phyloP scores from a whole-genome alignment of 1,284 basidiomycete species.

The Serendipita sp. region DNA sequence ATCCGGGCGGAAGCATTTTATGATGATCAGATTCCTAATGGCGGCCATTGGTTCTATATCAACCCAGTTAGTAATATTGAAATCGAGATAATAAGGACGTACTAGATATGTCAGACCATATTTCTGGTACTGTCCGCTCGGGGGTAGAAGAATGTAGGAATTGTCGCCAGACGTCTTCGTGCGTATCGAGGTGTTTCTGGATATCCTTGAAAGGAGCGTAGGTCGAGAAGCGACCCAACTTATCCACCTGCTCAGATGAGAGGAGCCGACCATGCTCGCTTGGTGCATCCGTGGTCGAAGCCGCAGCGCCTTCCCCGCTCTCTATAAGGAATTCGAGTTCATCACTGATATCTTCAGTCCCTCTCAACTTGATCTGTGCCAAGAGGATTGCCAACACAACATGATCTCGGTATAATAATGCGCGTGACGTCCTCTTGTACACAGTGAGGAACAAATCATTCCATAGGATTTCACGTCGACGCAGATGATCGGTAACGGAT shows the following conservation, averaged over 20 bases:
- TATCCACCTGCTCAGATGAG: conserved; percentile 51
- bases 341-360: conserved; percentile 61
- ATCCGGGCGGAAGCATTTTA: conserved; percentile 86
- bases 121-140: conserved; percentile 57
- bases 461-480: conserved; percentile 71
- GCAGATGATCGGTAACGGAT: conserved; percentile 58
- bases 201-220: conserved; percentile 68
- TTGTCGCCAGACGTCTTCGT: conserved; percentile 58
- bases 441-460: conserved; percentile 85
- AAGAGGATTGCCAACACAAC: conserved; percentile 83
- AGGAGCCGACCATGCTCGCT: conserved; percentile 32
- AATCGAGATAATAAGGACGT: conserved; percentile 23
- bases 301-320: conserved; percentile 50
- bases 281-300: conserved; percentile 21
- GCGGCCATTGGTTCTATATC: conserved; percentile 48
- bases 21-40: conserved; percentile 59
- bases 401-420: conserved; percentile 83
- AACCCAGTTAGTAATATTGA: conserved; percentile 8
- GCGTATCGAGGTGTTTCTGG: conserved; percentile 46
- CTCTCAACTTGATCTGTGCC: conserved; percentile 78
- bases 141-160: conserved; percentile 63
- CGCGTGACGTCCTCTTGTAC: conserved; percentile 81
- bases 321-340: conserved; percentile 88
- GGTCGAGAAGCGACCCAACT: conserved; percentile 54
- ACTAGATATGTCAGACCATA: conserved; percentile 67